phyloP scores from a whole-genome alignment of 345 rosid species.

The Citrus cavaleriei region DNA sequence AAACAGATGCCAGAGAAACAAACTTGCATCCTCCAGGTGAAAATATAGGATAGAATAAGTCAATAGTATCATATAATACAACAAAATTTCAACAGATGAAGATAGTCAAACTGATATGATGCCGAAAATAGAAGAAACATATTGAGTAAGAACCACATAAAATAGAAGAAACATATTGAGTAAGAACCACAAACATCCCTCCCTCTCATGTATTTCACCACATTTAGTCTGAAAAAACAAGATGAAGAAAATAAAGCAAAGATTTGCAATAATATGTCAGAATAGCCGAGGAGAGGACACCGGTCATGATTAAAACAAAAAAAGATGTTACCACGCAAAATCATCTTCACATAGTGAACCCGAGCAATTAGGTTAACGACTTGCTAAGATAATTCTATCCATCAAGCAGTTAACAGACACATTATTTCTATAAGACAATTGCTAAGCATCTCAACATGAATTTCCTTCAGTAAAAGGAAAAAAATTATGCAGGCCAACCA shows the following conservation, averaged over 20 bases:
- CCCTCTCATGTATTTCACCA: not conserved
- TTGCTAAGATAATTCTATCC: not conserved
- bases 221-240: not conserved
- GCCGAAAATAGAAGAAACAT: not conserved
- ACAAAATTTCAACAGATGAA: not conserved
- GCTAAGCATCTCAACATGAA: not conserved
- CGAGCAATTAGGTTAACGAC: not conserved
- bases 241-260: not conserved
- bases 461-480: not conserved
- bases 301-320: not conserved
- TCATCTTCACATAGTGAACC: not conserved
- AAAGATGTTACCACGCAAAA: not conserved
- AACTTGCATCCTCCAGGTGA: not conserved
- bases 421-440: not conserved
- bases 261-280: not conserved
- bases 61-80: not conserved
- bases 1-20: not conserved
- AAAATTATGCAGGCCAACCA: not conserved
- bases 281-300: not conserved
- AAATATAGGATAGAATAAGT: not conserved
- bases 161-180: not conserved
- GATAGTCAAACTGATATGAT: not conserved
- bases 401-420: not conserved
- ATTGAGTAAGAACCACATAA: not conserved
- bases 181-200: not conserved